Evolutionary conservation across 352 stramenopile species (phyloP).

Genomic region (Globisporangium paddicum): DNA sequence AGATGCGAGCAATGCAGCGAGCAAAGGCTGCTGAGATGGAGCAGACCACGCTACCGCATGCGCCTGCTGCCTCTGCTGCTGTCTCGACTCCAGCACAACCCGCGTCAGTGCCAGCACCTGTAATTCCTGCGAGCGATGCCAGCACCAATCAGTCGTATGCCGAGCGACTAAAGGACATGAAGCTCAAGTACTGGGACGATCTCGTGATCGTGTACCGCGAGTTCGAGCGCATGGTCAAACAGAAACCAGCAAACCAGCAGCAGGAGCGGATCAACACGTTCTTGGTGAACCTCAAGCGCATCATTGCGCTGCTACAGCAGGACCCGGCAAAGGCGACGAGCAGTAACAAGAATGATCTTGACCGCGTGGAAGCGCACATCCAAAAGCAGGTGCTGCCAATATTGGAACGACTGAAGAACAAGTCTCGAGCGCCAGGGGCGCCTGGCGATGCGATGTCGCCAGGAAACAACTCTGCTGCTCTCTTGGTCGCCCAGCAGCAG

Average conservation of each 20-base stretch:
- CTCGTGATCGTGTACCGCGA: conserved; percentile 81
- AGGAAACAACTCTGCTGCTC: conserved; percentile 2
- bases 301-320: conserved; percentile 76
- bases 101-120: conserved; percentile 10
- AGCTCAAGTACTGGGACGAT: conserved; percentile 81
- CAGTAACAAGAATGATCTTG: conserved; percentile 75
- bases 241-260: conserved; percentile 74
- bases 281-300: conserved; percentile 73
- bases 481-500: conserved; percentile 4
- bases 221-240: conserved; percentile 82
- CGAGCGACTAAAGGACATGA: conserved; percentile 70
- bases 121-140: conserved; percentile 14
- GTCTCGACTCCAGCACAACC: conserved; percentile 12
- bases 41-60: conserved; percentile 32
- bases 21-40: conserved; percentile 55
- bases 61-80: conserved; percentile 1
- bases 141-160: conserved; percentile 47
- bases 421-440: conserved; percentile 28
- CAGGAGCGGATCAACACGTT: conserved; percentile 82
- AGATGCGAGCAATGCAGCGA: conserved; percentile 60
- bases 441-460: conserved; percentile 15
- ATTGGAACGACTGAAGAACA: conserved; percentile 69
- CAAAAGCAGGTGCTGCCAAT: conserved; percentile 83
- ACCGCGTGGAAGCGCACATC: conserved; percentile 79
- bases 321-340: conserved; percentile 71